phyloP scores from a whole-genome alignment of 1,139 yeast genomes.

The Lodderomyces elongisporus region DNA sequence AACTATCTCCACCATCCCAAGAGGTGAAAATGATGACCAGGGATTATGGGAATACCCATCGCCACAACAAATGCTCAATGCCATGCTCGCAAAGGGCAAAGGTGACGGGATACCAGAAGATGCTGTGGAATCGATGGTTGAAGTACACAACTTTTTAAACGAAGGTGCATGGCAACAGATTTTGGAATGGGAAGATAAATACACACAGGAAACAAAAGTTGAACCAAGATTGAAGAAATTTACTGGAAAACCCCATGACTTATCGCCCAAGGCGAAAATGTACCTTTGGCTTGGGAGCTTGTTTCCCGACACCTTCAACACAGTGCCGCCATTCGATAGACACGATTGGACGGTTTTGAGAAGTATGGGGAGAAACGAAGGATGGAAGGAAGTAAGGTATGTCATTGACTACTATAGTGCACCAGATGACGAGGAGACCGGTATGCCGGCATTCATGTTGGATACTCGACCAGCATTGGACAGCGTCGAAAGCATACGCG shows the following conservation, averaged over 20 bases:
- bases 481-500: conserved; percentile 53
- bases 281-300: conserved; percentile 61
- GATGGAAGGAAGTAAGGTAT: conserved; percentile 64
- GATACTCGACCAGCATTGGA: conserved; percentile 97
- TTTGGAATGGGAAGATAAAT: conserved; percentile 75
- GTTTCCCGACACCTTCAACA: conserved; percentile 68
- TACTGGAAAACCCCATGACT: conserved; percentile 86
- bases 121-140: conserved; percentile 96
- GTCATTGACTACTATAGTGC: conserved; percentile 93
- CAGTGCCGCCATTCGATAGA: conserved; percentile 91
- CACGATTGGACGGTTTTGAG: conserved; percentile 98
- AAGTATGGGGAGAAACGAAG: conserved; percentile 42
- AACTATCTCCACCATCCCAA: conserved; percentile 80
- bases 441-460: conserved; percentile 83
- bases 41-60: conserved; percentile 98
- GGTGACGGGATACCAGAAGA: conserved; percentile 85
- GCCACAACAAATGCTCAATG: conserved; percentile 98
- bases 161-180: conserved; percentile 99
- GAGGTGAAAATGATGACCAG: conserved; percentile 59
- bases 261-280: conserved; percentile 82
- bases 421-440: conserved; percentile 84
- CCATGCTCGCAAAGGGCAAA: conserved; percentile 92
- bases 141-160: conserved; percentile 90
- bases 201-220: conserved; percentile 45
- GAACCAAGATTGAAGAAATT: conserved; percentile 79